A percentile compares a stretch with the other conserved stretches of the same genome.
Conservation (phyloP, 2,329 filamentous ascomycete species). For the Dothideomycetes sp. region DNA sequence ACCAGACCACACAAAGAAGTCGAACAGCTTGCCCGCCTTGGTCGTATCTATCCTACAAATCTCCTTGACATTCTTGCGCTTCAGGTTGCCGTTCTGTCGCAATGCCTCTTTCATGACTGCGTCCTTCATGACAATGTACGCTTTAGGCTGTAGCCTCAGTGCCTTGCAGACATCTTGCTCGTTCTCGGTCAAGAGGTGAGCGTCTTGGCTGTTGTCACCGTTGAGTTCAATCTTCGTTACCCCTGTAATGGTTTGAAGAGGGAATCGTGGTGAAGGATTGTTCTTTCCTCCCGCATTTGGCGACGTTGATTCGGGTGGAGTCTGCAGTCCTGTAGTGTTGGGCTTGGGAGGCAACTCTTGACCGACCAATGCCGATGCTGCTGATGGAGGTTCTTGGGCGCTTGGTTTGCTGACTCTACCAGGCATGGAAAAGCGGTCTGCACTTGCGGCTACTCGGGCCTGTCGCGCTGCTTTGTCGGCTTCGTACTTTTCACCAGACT, state of each 20-base stretch:
- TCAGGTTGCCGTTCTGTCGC: conserved; percentile 76
- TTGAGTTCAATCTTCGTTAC: conserved; percentile 58
- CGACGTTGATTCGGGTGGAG: conserved; percentile 27
- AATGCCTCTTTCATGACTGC: conserved; percentile 83
- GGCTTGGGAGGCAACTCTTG: conserved; percentile 64
- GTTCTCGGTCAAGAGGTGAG: conserved; percentile 76
- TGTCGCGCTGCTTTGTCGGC: conserved; percentile 70
- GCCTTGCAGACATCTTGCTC: conserved; percentile 80
- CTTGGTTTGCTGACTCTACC: conserved; percentile 40
- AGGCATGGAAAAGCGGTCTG: conserved; percentile 54
- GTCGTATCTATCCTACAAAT: conserved; percentile 75
- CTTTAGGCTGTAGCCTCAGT: conserved; percentile 80
- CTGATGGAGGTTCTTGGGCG: conserved; percentile 59
- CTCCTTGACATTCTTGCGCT: conserved; percentile 88
- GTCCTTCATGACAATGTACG: conserved; percentile 91
- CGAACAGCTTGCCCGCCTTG: conserved; percentile 79
- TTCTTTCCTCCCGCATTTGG: conserved; percentile 8
- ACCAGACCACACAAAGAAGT: conserved; percentile 87
- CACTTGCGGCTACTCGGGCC: conserved; percentile 57
- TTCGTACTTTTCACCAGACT: conserved; percentile 86
- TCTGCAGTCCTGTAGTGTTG: conserved; percentile 30
- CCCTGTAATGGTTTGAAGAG: conserved; percentile 32
- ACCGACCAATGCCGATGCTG: conserved; percentile 66
- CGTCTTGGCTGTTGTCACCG: conserved; percentile 68
- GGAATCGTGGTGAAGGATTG: conserved; percentile 22